Evolutionary conservation across 2,329 filamentous ascomycete species (phyloP).

Genomic region (Corinectria fuckeliana): DNA sequence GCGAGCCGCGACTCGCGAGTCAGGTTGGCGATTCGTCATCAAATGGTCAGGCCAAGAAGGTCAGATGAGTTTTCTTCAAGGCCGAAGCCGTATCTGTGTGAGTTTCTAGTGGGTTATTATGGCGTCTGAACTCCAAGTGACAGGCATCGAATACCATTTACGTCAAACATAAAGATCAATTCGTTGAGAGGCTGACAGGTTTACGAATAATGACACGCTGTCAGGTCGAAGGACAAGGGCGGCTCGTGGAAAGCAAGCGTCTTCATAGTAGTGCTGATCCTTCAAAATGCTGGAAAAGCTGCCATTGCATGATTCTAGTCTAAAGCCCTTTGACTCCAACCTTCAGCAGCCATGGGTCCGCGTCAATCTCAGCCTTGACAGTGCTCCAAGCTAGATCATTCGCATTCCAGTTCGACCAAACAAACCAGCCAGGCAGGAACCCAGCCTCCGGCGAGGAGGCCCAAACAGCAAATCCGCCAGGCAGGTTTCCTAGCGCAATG

Average conservation of each 20-base stretch:
- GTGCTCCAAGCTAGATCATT: conserved; percentile 46
- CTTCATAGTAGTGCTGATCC: too few species aligned
- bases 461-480: conserved; percentile 53
- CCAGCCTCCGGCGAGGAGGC: conserved; percentile 49
- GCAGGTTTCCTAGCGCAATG: conserved; percentile 43
- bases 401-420: conserved; percentile 59
- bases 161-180: too few species aligned
- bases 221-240: too few species aligned
- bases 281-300: neutral
- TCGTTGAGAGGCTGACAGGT: too few species aligned
- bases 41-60: too few species aligned
- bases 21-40: neutral
- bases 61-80: too few species aligned
- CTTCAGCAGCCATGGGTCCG: conserved; percentile 30
- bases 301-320: neutral
- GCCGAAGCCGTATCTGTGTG: too few species aligned
- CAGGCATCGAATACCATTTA: too few species aligned
- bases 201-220: too few species aligned
- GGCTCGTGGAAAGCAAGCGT: too few species aligned
- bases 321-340: conserved; percentile 34
- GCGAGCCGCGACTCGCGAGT: neutral
- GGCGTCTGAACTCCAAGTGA: too few species aligned
- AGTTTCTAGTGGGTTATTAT: too few species aligned
- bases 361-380: conserved; percentile 15
- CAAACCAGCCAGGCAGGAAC: conserved; percentile 54